Conservation (phyloP, 2,329 filamentous ascomycete genomes). For the Pezicula carpinea region DNA sequence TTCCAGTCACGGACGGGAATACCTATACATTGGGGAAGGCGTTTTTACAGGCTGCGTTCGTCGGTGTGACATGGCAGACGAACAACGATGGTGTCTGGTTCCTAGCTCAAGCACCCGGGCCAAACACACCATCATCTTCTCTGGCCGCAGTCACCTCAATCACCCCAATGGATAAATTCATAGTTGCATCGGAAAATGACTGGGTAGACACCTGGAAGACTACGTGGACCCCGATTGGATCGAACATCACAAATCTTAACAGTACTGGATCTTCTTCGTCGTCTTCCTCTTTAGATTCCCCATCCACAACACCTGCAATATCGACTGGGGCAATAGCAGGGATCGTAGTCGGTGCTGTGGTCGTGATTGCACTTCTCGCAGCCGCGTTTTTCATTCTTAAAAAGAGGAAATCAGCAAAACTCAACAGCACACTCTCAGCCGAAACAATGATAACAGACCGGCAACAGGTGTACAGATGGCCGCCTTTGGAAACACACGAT, state of each 20-base stretch:
- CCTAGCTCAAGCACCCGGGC: constrained; percentile 26
- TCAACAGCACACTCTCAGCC: no score
- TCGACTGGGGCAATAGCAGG: no score
- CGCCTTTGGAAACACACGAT: no score
- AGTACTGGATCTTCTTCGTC: no score
- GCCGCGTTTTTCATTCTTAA: no score
- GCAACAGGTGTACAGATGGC: no score
- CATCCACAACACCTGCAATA: no score
- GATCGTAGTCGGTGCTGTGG: no score
- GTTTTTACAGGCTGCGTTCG: constrained; percentile 34
- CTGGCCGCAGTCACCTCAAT: constrained; percentile 4
- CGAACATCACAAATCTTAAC: background rate
- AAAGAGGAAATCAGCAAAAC: no score
- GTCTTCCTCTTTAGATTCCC: no score
- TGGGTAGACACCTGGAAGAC: constrained; percentile 14
- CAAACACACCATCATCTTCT: constrained; percentile 11
- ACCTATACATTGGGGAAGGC: constrained; percentile 27
- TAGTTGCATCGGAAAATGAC: constrained; percentile 7
- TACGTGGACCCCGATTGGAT: constrained; percentile 5
- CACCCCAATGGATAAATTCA: constrained; percentile 4
- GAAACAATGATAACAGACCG: no score
- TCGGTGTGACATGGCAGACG: constrained; percentile 27
- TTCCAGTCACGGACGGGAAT: background rate
- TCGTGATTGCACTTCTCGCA: no score
- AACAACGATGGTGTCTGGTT: constrained; percentile 14